These are phyloP conservation scores for Sarocladium oryzae DNA, from an alignment of 2,329 filamentous ascomycete species.

Conservation along the genomic window DNA sequence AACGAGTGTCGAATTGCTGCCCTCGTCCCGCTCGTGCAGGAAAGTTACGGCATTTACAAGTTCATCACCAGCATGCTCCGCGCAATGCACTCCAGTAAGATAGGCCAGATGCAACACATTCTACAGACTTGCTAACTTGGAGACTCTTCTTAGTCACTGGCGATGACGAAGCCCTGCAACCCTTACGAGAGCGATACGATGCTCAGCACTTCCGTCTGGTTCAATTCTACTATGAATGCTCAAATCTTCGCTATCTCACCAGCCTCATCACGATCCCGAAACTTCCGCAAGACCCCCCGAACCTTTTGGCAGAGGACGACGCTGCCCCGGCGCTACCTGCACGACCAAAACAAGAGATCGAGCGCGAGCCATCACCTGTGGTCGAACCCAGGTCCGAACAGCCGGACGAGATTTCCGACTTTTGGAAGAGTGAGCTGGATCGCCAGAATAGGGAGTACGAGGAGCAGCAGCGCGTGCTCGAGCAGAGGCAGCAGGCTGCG, in stretches of 20 bases:
- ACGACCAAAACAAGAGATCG: constrained; percentile 70
- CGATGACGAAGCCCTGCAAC: constrained; percentile 86
- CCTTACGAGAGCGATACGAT: constrained; percentile 81
- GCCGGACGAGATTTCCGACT: constrained; percentile 92
- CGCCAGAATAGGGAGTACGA: constrained; percentile 93
- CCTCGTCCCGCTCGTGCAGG: constrained; percentile 85
- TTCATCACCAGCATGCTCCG: constrained; percentile 99
- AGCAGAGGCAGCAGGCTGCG: constrained; percentile 79
- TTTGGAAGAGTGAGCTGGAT: constrained; percentile 91
- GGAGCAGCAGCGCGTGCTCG: constrained; percentile 82
- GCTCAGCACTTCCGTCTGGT: constrained; percentile 94
- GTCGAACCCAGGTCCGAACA: constrained; percentile 65
- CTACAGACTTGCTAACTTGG: not conserved
- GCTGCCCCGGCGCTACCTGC: constrained; percentile 75
- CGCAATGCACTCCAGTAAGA: constrained; percentile 89
- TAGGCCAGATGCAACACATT: not conserved
- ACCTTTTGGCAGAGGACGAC: constrained; percentile 78
- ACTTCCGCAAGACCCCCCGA: constrained; percentile 88
- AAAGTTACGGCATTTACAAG: constrained; percentile 99
- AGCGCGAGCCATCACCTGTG: constrained; percentile 61
- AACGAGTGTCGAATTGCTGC: constrained; percentile 97
- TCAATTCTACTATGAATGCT: constrained; percentile 99
- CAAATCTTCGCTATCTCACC: constrained; percentile 92
- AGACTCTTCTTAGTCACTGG: constrained; percentile 41
- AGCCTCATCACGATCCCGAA: constrained; percentile 95